Evolutionary conservation across 2,329 filamentous ascomycete genomes (phyloP).

Genomic region (Aspergillus vadensis): DNA sequence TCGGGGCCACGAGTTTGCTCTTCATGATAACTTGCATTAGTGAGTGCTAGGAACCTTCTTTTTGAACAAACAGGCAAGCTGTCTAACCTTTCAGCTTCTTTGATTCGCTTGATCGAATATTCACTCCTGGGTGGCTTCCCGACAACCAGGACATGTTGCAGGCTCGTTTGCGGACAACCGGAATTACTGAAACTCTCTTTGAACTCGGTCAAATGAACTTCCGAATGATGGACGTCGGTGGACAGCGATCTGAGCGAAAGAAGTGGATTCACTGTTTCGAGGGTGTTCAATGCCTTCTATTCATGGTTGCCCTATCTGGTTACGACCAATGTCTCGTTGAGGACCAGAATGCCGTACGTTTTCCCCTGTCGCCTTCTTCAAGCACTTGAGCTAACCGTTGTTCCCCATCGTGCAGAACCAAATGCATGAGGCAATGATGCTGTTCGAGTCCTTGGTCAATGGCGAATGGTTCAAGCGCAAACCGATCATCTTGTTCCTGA

Average conservation of each 20-base stretch:
- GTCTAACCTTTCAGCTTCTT: slow-evolving; percentile 68
- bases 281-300: slow-evolving; percentile 87
- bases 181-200: slow-evolving; percentile 94
- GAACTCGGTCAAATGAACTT: slow-evolving; percentile 90
- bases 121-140: slow-evolving; percentile 77
- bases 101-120: slow-evolving; percentile 72
- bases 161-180: slow-evolving; percentile 85
- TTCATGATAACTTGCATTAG: slow-evolving; percentile 96
- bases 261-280: slow-evolving; percentile 98
- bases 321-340: slow-evolving; percentile 97
- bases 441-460: slow-evolving; percentile 83
- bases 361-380: background rate
- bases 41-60: slow-evolving; percentile 51
- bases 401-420: slow-evolving; percentile 65
- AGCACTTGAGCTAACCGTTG: slow-evolving; percentile 17
- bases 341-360: slow-evolving; percentile 90
- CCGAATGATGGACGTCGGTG: slow-evolving; percentile 94
- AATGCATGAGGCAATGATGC: slow-evolving; percentile 87
- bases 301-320: slow-evolving; percentile 91
- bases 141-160: slow-evolving; percentile 93
- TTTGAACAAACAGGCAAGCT: background rate
- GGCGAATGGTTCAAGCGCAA: slow-evolving; percentile 84
- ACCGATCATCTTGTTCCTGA: slow-evolving; percentile 79
- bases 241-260: slow-evolving; percentile 88
- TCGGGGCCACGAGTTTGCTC: slow-evolving; percentile 93